A percentile compares a stretch with the other conserved stretches of the same genome.
These are phyloP conservation scores for Brassica carinata DNA, from an alignment of 345 rosid genomes.

Conservation along the genomic window DNA sequence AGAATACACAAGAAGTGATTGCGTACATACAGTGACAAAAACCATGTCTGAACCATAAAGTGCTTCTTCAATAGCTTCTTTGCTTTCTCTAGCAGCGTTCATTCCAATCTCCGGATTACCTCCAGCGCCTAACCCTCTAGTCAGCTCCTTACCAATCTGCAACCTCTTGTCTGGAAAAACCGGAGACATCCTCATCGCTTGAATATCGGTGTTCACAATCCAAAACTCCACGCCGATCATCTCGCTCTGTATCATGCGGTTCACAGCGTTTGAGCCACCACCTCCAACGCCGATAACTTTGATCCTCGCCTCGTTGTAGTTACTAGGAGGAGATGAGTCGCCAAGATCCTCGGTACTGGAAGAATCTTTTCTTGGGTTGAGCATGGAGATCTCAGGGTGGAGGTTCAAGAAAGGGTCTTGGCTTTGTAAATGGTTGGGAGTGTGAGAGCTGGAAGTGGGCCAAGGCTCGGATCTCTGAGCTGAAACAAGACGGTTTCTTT, in stretches of 20 bases:
- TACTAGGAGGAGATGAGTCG: neutral
- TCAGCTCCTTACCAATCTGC: neutral
- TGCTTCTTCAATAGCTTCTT: neutral
- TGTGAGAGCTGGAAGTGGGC: neutral
- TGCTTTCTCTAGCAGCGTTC: neutral
- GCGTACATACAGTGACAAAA: neutral
- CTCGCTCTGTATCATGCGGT: neutral
- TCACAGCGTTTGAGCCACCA: neutral
- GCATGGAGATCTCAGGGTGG: neutral
- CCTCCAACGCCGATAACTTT: neutral
- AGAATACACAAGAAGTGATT: neutral
- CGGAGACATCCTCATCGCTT: neutral
- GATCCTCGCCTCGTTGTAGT: neutral
- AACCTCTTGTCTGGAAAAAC: neutral
- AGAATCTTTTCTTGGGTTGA: neutral
- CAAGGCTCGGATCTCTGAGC: neutral
- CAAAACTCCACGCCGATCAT: neutral
- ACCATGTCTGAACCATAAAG: neutral
- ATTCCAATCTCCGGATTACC: neutral
- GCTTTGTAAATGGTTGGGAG: neutral
- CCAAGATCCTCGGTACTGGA: neutral
- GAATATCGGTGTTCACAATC: neutral
- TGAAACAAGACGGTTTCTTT: neutral
- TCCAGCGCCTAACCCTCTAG: neutral
- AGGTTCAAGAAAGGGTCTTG: neutral